Conservation (phyloP, 2,329 filamentous ascomycete species). For the Neoscytalidium dimidiatum region DNA sequence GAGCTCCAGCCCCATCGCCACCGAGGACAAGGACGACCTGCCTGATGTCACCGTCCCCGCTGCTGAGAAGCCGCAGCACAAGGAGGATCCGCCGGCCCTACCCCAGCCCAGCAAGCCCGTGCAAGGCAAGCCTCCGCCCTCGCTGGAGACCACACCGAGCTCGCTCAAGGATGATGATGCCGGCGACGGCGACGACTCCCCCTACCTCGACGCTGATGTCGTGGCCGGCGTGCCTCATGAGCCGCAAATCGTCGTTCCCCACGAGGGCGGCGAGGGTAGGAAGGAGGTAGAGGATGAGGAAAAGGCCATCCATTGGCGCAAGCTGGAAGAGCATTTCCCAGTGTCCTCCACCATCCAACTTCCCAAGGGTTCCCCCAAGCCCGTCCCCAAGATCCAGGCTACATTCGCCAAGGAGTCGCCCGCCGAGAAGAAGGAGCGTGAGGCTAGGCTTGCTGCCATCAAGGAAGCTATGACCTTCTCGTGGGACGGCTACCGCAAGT, state of each 20-base stretch:
- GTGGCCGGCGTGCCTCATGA: background rate
- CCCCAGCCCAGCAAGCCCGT: conserved; percentile 11
- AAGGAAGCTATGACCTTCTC: conserved; percentile 74
- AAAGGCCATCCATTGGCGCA: conserved; percentile 68
- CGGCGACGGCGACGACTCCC: background rate
- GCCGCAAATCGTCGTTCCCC: conserved; percentile 6
- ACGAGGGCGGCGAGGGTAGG: conserved; percentile 12
- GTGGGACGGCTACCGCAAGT: conserved; percentile 78
- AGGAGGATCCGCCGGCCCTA: conserved; percentile 13
- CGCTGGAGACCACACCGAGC: background rate
- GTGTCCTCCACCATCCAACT: conserved; percentile 74
- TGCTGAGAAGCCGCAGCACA: conserved; percentile 27
- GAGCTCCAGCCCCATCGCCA: conserved; percentile 25
- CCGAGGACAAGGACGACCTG: conserved; percentile 29
- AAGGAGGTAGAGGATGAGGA: conserved; percentile 10
- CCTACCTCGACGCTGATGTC: background rate
- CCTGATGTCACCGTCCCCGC: conserved; percentile 34
- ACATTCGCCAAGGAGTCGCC: conserved; percentile 66
- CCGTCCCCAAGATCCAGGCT: conserved; percentile 77
- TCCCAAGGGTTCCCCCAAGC: conserved; percentile 69
- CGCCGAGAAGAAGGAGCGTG: conserved; percentile 55
- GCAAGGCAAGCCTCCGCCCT: conserved; percentile 9
- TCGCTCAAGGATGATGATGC: no score
- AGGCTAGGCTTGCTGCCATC: conserved; percentile 66
- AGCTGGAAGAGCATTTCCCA: conserved; percentile 75